These are phyloP conservation scores for Acanthamoeba royreba DNA, from an alignment of 208 protist genomes.

Conservation along the genomic window DNA sequence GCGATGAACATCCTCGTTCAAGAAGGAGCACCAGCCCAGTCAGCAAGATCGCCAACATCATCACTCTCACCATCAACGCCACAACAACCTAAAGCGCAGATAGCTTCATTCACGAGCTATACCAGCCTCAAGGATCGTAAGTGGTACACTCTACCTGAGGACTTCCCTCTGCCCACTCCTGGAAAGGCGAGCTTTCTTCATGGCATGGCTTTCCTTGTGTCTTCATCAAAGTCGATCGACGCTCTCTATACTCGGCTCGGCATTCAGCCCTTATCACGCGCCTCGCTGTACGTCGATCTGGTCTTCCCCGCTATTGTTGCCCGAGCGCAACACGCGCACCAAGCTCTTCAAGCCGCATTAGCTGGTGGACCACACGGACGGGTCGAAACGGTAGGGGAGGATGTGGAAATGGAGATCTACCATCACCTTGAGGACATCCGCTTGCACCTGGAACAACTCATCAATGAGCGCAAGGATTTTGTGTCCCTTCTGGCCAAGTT, in stretches of 20 bases:
- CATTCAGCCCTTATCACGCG: neutral
- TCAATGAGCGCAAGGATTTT: neutral
- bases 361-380: neutral
- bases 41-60: neutral
- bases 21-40: neutral
- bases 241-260: neutral
- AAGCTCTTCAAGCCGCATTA: neutral
- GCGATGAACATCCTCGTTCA: neutral
- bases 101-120: neutral
- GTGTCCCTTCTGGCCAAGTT: neutral
- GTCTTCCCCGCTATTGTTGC: neutral
- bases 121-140: neutral
- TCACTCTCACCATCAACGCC: neutral
- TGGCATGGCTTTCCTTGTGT: neutral
- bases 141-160: constrained; percentile 13
- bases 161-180: neutral
- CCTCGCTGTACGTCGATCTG: constrained; percentile 9
- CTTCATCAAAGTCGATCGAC: neutral
- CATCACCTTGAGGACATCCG: neutral
- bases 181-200: neutral
- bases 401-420: neutral
- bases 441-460: neutral
- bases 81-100: neutral
- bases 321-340: neutral
- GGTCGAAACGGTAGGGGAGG: neutral